Evolutionary conservation across 768 basidiomycete species (phyloP), one percentile per base, ranked within the genome.

Genomic region (Albatrellus ellisii): DNA sequence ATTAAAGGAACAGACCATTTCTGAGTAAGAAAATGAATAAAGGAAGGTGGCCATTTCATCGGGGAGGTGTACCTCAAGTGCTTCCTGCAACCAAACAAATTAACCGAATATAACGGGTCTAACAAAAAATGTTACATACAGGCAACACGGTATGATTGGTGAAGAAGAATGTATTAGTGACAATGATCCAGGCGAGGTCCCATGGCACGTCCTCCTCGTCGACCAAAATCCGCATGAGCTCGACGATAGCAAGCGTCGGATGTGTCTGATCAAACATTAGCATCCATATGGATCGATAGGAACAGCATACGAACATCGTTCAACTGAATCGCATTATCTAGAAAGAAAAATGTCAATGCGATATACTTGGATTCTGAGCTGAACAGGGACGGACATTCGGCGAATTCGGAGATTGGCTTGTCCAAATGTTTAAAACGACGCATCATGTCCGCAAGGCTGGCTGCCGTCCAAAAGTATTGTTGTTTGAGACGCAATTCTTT

Each of bases 121-220:
- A 15, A 11, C 34, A 5, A 9, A 26, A 26, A 26, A 44, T 12
- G 37, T 36, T 51, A 70, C 75, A 52, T 29, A 82, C 88, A 18
- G 89, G 86, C 24, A 95, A 67, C 24, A 98, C 91, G 6, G 87
- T 90, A 61, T 90, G 91, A 59, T 94, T 95, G 8, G 91, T 97
- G 66, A 90, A 98, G 61, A 86, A 90, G 67, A 95, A 92, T 2
- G 86, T 89, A 56, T 81, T 81, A 40, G 77, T 87, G 34, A 82
- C 78, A 52, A 98, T 88, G 18, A 68, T 59, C 95, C 95, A 99
- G 4, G 95, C 92, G 12, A 61, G 52, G 48, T 77, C 74, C 85
- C 90, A 99, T 2, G 64, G 52, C 15, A 91, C 54, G 26, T 91
- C 87, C 59, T 98, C 94, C 27, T 98, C 94, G 53, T 98, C 94